Evolutionary conservation across 352 stramenopile genomes (phyloP), one percentile per base, ranked within the genome.

Genomic region (Phytophthora kernoviae): DNA sequence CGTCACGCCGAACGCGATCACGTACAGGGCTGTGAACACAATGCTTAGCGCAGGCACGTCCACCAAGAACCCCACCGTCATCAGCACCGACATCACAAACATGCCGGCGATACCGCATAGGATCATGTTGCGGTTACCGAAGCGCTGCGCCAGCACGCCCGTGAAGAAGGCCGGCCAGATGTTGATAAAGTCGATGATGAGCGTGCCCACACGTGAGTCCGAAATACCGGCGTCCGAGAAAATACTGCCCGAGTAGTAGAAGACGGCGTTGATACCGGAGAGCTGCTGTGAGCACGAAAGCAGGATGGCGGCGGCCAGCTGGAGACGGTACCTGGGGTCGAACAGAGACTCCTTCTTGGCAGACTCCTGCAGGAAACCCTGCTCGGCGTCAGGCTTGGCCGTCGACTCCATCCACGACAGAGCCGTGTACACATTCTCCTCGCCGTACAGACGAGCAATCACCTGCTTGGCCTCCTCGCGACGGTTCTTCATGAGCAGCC

Each of bases 61-160:
- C 15, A 63, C 62, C 0, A 62, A 24, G 49, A 74, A 61, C 11
- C 32, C 54, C n/a, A 74, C 49, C 8, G 66, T 73, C 47, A 74
- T 69, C 14, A 62, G 46, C 20, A 70, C 50, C 10, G 57, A 17
- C 30, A 65, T 62, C 4, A 68, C 24, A 20, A 67, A 57, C 63
- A 71, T 68, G 14, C 70, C 72, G 11, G 50, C 75, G 0, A 58
- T 58, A 2, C 73, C 66, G 5, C 81, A 65, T 12, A 67, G 59
- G 21, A 87, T 65, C 10, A 77, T 74, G 43, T 87, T 87, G 5
- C 84, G 50, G 33, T 49, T 51, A 14, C 54, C 71, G 42, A 88
- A 65, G 26, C 69, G 77, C 42, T 72, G 56, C 73, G 81, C 37
- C 79, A 68, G 30, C 51, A 73, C 54, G 12, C 52, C 52, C 30